phyloP scores from a whole-genome alignment of 352 stramenopile species.

The Aphanomyces invadans region DNA sequence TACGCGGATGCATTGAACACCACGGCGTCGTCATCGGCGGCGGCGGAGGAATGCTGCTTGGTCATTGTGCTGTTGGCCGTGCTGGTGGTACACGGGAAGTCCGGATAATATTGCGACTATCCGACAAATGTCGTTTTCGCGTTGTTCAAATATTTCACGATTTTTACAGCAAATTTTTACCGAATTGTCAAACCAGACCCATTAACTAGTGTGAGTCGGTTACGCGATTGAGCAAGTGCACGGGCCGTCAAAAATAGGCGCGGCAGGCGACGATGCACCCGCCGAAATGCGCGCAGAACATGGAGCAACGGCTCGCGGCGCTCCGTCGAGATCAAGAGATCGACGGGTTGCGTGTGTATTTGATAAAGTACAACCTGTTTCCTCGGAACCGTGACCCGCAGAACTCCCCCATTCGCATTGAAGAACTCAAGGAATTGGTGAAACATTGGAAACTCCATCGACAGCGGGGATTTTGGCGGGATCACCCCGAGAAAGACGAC shows the following conservation, averaged over 20 bases:
- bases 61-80: conserved; percentile 12
- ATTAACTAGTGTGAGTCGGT: too few species aligned
- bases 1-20: conserved; percentile 22
- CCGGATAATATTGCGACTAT: background rate
- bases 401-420: conserved; percentile 78
- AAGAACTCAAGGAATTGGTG: conserved; percentile 88
- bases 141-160: background rate
- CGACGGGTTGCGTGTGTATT: conserved; percentile 65
- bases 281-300: conserved; percentile 77
- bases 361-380: conserved; percentile 86
- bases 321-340: conserved; percentile 78
- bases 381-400: conserved; percentile 71
- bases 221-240: too few species aligned
- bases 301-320: conserved; percentile 73
- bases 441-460: conserved; percentile 88
- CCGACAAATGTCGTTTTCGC: background rate
- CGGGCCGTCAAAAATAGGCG: conserved; percentile 7
- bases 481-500: conserved; percentile 86
- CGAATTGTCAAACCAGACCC: too few species aligned
- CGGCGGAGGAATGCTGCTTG: conserved; percentile 1
- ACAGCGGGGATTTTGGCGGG: conserved; percentile 84
- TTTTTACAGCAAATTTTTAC: too few species aligned
- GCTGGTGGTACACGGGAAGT: background rate
- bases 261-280: conserved; percentile 41
- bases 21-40: conserved; percentile 18